These are phyloP conservation scores for Rutstroemia sp. DNA, from an alignment of 2,329 filamentous ascomycete species.

Conservation along the genomic window DNA sequence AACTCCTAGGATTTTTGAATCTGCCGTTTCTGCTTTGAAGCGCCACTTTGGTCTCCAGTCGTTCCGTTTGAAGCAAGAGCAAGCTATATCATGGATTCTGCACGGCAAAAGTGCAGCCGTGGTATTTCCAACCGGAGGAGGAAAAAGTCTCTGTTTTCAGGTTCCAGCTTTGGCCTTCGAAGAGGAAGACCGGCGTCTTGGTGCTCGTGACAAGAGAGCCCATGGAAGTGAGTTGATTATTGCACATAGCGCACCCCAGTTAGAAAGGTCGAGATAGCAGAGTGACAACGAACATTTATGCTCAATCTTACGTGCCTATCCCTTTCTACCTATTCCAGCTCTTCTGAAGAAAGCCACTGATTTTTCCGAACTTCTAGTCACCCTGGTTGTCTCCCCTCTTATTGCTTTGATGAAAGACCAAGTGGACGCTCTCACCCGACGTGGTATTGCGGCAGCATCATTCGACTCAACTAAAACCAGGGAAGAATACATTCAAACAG, in stretches of 20 bases:
- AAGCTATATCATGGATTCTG: slow-evolving; percentile 36
- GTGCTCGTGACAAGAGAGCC: slow-evolving; percentile 17
- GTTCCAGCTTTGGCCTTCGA: slow-evolving; percentile 37
- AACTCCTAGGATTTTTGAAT: slow-evolving; percentile 4
- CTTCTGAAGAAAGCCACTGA: not conserved
- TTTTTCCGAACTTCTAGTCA: slow-evolving; percentile 28
- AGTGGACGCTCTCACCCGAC: slow-evolving; percentile 44
- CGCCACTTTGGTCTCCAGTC: slow-evolving; percentile 33
- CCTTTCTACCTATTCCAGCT: not conserved
- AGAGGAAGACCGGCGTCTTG: slow-evolving; percentile 31
- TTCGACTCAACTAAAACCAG: slow-evolving; percentile 47
- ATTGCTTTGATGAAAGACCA: slow-evolving; percentile 56
- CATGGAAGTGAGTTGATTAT: slow-evolving; percentile 29
- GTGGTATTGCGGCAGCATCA: slow-evolving; percentile 44
- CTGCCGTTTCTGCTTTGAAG: slow-evolving; percentile 32
- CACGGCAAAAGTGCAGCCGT: slow-evolving; percentile 36
- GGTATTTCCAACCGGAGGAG: slow-evolving; percentile 36
- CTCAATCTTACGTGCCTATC: not conserved
- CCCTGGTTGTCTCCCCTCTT: slow-evolving; percentile 48
- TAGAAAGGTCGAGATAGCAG: not conserved
- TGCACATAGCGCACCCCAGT: not conserved
- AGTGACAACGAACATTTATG: not conserved
- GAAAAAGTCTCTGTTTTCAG: slow-evolving; percentile 37
- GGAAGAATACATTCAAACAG: slow-evolving; percentile 33
- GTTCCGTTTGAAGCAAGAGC: slow-evolving; percentile 40